Evolutionary conservation across 2,329 filamentous ascomycete genomes (phyloP).

Genomic region (Basipetospora sp.): DNA sequence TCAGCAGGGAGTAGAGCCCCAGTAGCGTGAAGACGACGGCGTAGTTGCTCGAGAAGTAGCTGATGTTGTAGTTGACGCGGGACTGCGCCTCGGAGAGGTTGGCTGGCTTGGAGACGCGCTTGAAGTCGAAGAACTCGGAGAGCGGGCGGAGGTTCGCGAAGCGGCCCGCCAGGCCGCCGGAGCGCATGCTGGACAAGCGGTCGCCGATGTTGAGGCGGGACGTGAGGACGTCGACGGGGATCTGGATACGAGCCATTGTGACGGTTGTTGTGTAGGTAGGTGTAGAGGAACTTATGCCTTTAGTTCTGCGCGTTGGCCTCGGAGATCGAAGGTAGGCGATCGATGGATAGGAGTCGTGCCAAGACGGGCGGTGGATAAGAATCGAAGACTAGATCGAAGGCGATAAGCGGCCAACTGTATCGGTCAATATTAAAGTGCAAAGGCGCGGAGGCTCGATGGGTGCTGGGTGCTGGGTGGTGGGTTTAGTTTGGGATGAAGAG

Average conservation of each 20-base stretch:
- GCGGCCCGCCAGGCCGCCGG: conserved; percentile 61
- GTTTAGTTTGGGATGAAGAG: too few species aligned
- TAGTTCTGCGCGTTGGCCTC: too few species aligned
- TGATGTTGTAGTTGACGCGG: conserved; percentile 90
- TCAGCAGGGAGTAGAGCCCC: conserved; percentile 85
- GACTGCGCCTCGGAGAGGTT: conserved; percentile 85
- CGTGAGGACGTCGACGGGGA: conserved; percentile 81
- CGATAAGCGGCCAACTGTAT: too few species aligned
- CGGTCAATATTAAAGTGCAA: too few species aligned
- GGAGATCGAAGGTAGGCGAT: too few species aligned
- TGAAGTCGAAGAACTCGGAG: conserved; percentile 88
- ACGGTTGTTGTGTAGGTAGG: conserved; percentile 1
- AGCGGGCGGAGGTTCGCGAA: conserved; percentile 88
- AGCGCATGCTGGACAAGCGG: conserved; percentile 70
- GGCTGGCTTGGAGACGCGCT: conserved; percentile 83
- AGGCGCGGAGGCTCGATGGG: too few species aligned
- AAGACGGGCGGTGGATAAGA: too few species aligned
- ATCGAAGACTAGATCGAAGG: too few species aligned
- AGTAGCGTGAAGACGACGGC: conserved; percentile 86
- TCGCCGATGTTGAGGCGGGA: conserved; percentile 76
- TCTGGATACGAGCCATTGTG: conserved; percentile 73
- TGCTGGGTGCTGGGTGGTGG: too few species aligned
- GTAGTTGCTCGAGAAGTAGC: conserved; percentile 98
- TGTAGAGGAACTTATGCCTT: background rate
- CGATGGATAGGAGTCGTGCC: too few species aligned